Evolutionary conservation across 306 rosid species (phyloP).

Genomic region (Vigna reflexopilosa): DNA sequence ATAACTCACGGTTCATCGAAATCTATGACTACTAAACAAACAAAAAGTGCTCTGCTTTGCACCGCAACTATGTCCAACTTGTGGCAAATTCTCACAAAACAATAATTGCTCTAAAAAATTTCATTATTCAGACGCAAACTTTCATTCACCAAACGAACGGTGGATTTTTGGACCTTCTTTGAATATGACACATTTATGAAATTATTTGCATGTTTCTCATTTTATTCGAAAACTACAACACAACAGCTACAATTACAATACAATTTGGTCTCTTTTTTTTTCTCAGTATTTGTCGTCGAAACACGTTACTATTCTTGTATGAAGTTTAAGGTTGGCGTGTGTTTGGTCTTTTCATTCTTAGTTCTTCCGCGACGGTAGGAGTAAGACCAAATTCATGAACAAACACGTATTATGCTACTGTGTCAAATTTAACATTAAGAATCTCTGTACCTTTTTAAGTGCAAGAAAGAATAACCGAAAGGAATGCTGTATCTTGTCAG

Average conservation of each 20-base stretch:
- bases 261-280: neutral
- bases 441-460: neutral
- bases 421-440: neutral
- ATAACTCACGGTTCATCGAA: neutral
- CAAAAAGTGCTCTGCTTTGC: neutral
- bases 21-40: neutral
- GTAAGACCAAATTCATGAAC: neutral
- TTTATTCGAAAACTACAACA: neutral
- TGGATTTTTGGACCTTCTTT: neutral
- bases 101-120: neutral
- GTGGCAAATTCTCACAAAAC: constrained; percentile 5
- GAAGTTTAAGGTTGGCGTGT: neutral
- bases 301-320: neutral
- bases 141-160: neutral
- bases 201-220: neutral
- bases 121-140: neutral
- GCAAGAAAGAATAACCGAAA: neutral
- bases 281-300: neutral
- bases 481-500: neutral
- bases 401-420: neutral
- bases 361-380: neutral
- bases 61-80: neutral
- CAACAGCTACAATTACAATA: neutral
- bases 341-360: neutral
- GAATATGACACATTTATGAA: neutral